Evolutionary conservation across 2,329 filamentous ascomycete genomes (phyloP), one percentile per base, ranked within the genome.

Genomic region (Trichoderma semiorbis): DNA sequence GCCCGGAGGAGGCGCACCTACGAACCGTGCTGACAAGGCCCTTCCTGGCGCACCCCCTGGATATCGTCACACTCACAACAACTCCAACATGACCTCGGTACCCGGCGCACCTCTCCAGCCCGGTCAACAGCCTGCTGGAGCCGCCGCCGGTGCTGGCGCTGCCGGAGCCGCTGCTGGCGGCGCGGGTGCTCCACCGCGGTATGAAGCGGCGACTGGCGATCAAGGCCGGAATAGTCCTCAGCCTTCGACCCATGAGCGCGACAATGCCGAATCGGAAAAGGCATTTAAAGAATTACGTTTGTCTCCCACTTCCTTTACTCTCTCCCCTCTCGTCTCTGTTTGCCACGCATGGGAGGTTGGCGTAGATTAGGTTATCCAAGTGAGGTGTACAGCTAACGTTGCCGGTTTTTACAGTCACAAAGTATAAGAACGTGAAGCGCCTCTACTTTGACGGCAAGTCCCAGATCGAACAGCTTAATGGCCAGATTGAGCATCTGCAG

Each of bases 401-500:
- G 10, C 16, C 14, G 1, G 32, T n/a, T 14, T n/a, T 8, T 50
- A 66, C 63, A 97, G 95, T 96, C 78, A 90, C 90, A 75, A 99
- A 99, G 84, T 99, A 99, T 81, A 97, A 97, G 81, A 97, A 98
- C 79, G 95, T 99, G 72, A 99, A 99, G 85, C 91, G 94, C 70
- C 93, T 98, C 77, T 99, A 98, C 80, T 98, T 98, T 80, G 96
- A 98, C 75, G 94, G 95, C 78, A 96, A 97, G 79, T 88, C 91
- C 18, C 95, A 98, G 82, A 95, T 98, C 69, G 95, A 98, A 78
- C 90, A 92, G 77, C 92, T 97, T 77, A 92, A 91, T 75, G 87
- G 90, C 21, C 95, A 98, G 81, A 93, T 98, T 28, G 95, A 98
- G 80, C 92, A 96, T 77, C 87, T 99, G 21, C 96, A 99, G 80